Evolutionary conservation across 805 yeast species (phyloP).

Genomic region (Hagleromyces aurorensis): DNA sequence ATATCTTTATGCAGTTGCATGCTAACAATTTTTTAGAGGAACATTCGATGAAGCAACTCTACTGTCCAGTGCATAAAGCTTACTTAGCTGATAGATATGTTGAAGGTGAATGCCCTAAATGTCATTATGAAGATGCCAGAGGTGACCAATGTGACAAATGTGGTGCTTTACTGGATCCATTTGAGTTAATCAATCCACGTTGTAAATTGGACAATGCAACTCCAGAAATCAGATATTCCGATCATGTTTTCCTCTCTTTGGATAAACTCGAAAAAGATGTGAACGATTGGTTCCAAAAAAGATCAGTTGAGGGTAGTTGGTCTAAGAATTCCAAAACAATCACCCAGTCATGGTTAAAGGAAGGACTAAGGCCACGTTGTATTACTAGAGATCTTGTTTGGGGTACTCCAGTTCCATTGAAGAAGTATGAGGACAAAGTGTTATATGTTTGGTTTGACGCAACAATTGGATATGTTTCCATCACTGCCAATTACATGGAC

Average conservation of each 20-base stretch:
- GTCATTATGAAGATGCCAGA: conserved; percentile 93
- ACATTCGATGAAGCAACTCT: conserved; percentile 80
- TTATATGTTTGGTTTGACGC: conserved; percentile 99
- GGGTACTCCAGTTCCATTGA: conserved; percentile 98
- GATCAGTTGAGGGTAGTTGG: conserved; percentile 77
- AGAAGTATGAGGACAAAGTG: conserved; percentile 80
- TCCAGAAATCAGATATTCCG: conserved; percentile 75
- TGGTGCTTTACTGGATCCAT: conserved; percentile 82
- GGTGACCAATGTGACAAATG: conserved; percentile 99
- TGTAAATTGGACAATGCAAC: conserved; percentile 84
- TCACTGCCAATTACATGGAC: conserved; percentile 83
- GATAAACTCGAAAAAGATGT: conserved; percentile 77
- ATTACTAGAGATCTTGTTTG: conserved; percentile 94
- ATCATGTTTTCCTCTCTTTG: conserved; percentile 75
- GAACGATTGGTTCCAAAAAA: conserved; percentile 60
- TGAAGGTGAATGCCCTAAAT: conserved; percentile 95
- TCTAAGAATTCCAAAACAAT: conserved; percentile 84
- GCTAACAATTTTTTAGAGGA: conserved; percentile 80
- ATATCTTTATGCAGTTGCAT: conserved; percentile 69
- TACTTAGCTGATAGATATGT: conserved; percentile 94
- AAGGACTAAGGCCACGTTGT: conserved; percentile 88
- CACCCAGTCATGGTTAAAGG: conserved; percentile 88
- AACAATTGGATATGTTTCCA: conserved; percentile 90
- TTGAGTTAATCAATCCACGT: conserved; percentile 88
- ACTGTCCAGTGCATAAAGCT: conserved; percentile 84